A percentile compares a stretch with the other conserved stretches of the same genome.
Evolutionary conservation across 2,329 filamentous ascomycete genomes (phyloP).

Genomic region (Lasiodiplodia sp.): DNA sequence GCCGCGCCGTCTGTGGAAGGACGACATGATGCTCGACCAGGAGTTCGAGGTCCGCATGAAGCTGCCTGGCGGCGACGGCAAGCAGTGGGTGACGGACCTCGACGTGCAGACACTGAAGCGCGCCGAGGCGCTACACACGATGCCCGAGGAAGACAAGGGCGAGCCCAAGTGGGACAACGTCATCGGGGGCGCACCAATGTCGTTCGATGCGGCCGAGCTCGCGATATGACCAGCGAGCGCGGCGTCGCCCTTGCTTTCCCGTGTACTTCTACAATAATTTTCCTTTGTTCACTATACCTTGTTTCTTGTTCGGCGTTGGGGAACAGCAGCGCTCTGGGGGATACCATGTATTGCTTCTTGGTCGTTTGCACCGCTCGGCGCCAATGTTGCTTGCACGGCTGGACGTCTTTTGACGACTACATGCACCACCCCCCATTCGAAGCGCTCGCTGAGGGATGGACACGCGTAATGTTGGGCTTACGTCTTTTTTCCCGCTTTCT

Average conservation of each 20-base stretch:
- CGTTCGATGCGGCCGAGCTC: conserved; percentile 17
- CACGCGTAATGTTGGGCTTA: conserved; percentile 18
- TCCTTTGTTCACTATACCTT: conserved; percentile 19
- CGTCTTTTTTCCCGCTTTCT: not conserved
- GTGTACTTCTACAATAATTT: conserved; percentile 17
- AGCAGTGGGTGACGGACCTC: conserved; percentile 83
- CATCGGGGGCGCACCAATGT: conserved; percentile 31
- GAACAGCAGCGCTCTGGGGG: conserved; percentile 23
- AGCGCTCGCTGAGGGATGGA: conserved; percentile 27
- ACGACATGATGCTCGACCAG: conserved; percentile 98
- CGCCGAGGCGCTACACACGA: conserved; percentile 81
- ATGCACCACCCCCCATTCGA: conserved; percentile 21
- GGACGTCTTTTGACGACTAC: conserved; percentile 1
- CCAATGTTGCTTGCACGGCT: conserved; percentile 24
- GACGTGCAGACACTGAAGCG: conserved; percentile 89
- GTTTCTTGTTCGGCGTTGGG: conserved; percentile 16
- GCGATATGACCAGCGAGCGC: conserved; percentile 8
- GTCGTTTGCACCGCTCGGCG: conserved; percentile 6
- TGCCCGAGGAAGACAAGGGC: conserved; percentile 87
- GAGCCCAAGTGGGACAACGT: conserved; percentile 80
- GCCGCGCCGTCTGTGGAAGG: conserved; percentile 86
- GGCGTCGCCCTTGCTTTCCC: not conserved
- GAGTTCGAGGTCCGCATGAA: conserved; percentile 92
- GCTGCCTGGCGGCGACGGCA: conserved; percentile 65
- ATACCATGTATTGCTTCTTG: conserved; percentile 26